A percentile compares a stretch with the other conserved stretches of the same genome.
phyloP scores from a whole-genome alignment of 805 yeast species.

The Yamadazyma ubonensis region DNA sequence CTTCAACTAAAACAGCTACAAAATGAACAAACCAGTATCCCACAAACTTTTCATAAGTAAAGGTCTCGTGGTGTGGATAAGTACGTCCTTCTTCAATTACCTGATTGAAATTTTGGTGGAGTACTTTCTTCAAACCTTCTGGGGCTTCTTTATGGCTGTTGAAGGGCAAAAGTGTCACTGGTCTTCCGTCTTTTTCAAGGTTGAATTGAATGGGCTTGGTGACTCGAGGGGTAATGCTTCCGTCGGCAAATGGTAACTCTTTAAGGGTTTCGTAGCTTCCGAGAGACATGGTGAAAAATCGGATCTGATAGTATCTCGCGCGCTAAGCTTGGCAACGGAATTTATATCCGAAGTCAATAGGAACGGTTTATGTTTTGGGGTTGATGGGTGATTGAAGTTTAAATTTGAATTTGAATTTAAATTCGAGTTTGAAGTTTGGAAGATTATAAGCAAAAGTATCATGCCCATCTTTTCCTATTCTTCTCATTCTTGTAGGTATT shows the following conservation, averaged over 20 bases:
- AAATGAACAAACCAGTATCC: slow-evolving; percentile 68
- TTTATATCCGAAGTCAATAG: too few relatives aligned
- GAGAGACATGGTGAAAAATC: too few relatives aligned
- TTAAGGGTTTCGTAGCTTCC: slow-evolving; percentile 16
- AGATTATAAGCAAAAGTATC: too few relatives aligned
- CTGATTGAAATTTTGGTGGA: slow-evolving; percentile 55
- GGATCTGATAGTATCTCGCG: too few relatives aligned
- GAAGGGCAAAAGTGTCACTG: slow-evolving; percentile 63
- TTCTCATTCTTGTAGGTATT: too few relatives aligned
- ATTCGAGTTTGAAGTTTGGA: too few relatives aligned
- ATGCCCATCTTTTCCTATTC: too few relatives aligned
- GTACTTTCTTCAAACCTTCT: slow-evolving; percentile 39
- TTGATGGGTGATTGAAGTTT: too few relatives aligned
- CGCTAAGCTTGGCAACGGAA: too few relatives aligned
- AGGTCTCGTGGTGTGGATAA: slow-evolving; percentile 56
- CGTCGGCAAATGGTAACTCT: slow-evolving; percentile 36
- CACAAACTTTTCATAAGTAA: slow-evolving; percentile 49
- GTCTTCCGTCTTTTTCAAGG: slow-evolving; percentile 33
- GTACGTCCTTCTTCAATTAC: slow-evolving; percentile 75
- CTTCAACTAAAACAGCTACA: slow-evolving; percentile 58
- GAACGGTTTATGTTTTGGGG: too few relatives aligned
- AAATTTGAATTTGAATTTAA: too few relatives aligned
- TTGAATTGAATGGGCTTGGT: slow-evolving; percentile 39
- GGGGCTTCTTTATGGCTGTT: slow-evolving; percentile 52
- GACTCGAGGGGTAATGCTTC: slow-evolving; percentile 21